These are phyloP conservation scores for Boechera divaricarpa DNA, from an alignment of 345 rosid genomes.

Conservation along the genomic window DNA sequence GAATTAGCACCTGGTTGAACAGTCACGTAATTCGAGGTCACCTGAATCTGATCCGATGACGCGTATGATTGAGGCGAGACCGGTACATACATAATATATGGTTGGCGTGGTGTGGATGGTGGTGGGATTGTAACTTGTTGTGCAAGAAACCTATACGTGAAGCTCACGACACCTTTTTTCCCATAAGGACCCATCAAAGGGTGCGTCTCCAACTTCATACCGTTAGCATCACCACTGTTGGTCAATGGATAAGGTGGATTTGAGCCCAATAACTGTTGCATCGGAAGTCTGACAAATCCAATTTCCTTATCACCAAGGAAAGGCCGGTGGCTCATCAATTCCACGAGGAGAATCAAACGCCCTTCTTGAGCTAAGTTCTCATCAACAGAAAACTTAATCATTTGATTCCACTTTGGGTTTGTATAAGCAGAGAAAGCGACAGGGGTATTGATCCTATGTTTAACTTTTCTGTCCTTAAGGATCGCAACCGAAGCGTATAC, in stretches of 20 bases:
- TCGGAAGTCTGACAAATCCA: constrained; percentile 66
- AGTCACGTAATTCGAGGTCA: background rate
- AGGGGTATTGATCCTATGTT: constrained; percentile 52
- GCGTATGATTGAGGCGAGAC: constrained; percentile 22
- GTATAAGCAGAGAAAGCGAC: constrained; percentile 50
- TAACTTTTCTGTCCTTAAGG: constrained; percentile 49
- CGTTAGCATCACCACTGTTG: constrained; percentile 21
- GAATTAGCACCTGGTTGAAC: constrained; percentile 8
- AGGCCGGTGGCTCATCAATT: constrained; percentile 62
- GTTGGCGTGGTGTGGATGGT: constrained; percentile 2
- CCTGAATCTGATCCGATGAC: constrained; percentile 15
- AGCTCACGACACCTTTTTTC: constrained; percentile 61
- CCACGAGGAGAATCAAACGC: constrained; percentile 53
- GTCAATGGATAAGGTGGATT: constrained; percentile 21
- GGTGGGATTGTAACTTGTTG: constrained; percentile 19
- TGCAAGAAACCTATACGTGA: constrained; percentile 61
- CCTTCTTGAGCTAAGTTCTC: constrained; percentile 57
- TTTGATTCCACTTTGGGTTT: constrained; percentile 71
- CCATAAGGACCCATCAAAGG: constrained; percentile 69
- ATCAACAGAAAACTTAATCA: constrained; percentile 55
- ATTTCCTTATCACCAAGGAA: constrained; percentile 68
- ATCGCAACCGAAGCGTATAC: constrained; percentile 66
- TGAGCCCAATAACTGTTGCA: constrained; percentile 58
- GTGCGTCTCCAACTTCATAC: constrained; percentile 54
- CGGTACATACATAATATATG: constrained; percentile 33